Conservation (phyloP, 2,329 filamentous ascomycete species). For the Fusarium napiforme region DNA sequence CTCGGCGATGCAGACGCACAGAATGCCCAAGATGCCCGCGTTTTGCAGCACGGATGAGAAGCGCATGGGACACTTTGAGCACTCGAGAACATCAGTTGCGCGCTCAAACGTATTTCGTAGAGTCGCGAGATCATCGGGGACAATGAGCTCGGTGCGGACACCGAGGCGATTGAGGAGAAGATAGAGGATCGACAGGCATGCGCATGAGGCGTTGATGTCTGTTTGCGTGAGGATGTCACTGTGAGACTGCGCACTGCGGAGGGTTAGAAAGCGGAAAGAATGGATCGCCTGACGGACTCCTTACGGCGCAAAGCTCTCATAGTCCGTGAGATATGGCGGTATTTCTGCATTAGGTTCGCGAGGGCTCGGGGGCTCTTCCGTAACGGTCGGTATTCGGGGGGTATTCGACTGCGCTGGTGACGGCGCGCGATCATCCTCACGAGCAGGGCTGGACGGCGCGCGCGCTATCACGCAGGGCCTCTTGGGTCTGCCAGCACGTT, state of each 20-base stretch:
- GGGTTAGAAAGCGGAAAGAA: background rate
- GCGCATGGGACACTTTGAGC: background rate
- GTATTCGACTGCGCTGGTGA: background rate
- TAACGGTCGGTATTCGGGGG: background rate
- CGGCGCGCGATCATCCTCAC: background rate
- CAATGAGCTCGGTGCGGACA: background rate
- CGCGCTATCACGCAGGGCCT: background rate
- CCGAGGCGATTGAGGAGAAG: slow-evolving; percentile 2
- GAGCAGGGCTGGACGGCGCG: background rate
- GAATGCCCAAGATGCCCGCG: background rate
- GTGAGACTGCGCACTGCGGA: background rate
- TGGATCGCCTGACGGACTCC: background rate
- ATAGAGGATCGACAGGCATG: slow-evolving; percentile 1
- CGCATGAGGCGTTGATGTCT: slow-evolving; percentile 8
- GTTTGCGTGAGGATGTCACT: slow-evolving; percentile 2
- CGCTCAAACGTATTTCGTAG: slow-evolving; percentile 1
- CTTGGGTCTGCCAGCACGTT: background rate
- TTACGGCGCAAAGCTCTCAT: background rate
- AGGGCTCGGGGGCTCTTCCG: background rate
- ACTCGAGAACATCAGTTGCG: background rate
- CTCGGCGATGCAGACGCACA: slow-evolving; percentile 1
- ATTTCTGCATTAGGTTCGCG: background rate
- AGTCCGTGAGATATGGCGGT: background rate
- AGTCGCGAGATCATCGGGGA: background rate
- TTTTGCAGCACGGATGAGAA: slow-evolving; percentile 6